These are phyloP conservation scores for Pythium chondricola DNA, from an alignment of 352 stramenopile species.

Conservation along the genomic window DNA sequence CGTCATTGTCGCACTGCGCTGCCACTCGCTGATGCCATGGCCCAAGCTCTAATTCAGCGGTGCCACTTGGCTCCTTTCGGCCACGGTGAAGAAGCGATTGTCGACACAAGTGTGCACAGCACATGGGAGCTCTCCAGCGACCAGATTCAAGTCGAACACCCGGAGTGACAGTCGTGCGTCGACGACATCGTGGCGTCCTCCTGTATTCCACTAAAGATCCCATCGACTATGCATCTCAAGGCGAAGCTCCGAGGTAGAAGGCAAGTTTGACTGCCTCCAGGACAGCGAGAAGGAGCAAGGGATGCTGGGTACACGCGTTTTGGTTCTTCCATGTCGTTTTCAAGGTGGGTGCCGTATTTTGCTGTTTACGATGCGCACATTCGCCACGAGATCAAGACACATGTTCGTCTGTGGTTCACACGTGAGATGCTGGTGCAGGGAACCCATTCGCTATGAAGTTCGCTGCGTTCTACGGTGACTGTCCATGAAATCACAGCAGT, in stretches of 20 bases:
- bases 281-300: slow-evolving; percentile 44
- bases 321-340: slow-evolving; percentile 26
- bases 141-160: slow-evolving; percentile 11
- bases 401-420: neutral
- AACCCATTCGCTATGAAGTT: slow-evolving; percentile 13
- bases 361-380: slow-evolving; percentile 4
- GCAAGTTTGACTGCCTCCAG: slow-evolving; percentile 35
- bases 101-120: slow-evolving; percentile 12
- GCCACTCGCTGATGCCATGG: neutral
- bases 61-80: slow-evolving; percentile 15
- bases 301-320: slow-evolving; percentile 46
- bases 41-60: slow-evolving; percentile 6
- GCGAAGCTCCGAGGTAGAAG: slow-evolving; percentile 23
- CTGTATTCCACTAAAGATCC: slow-evolving; percentile 9
- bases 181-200: slow-evolving; percentile 3
- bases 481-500: slow-evolving; percentile 14
- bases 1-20: slow-evolving; percentile 1
- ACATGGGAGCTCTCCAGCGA: slow-evolving; percentile 14
- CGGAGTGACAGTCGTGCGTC: slow-evolving; percentile 9
- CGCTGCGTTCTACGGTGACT: slow-evolving; percentile 17
- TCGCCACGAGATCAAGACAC: too few species aligned
- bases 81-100: slow-evolving; percentile 11
- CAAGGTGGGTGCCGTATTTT: slow-evolving; percentile 8
- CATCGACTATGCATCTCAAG: neutral
- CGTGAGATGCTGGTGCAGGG: slow-evolving; percentile 3